Evolutionary conservation across 73 alveolate species (phyloP), one percentile per base, ranked within the genome.

Genomic region (Effrenium voratum): DNA sequence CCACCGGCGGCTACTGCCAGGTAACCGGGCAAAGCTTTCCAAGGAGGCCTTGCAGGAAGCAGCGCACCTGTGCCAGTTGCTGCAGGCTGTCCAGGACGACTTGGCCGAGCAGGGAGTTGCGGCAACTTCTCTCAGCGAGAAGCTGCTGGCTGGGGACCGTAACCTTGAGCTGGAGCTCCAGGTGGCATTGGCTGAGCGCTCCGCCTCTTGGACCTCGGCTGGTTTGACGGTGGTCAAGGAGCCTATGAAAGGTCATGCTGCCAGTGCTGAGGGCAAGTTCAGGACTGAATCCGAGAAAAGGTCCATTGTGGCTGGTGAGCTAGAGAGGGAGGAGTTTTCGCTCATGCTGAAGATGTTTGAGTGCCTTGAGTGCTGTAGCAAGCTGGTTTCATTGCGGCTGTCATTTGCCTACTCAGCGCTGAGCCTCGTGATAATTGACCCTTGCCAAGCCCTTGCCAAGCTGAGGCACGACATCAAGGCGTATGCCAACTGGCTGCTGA

Each of bases 401-500:
- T n/a, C n/a, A n/a, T n/a, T n/a, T n/a, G n/a, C n/a, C n/a, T n/a
- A n/a, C n/a, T n/a, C n/a, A n/a, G n/a, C n/a, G n/a, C n/a, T n/a
- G n/a, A n/a, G n/a, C n/a, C n/a, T n/a, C n/a, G n/a, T n/a, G n/a
- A n/a, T n/a, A n/a, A n/a, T n/a, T n/a, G n/a, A n/a, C n/a, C n/a
- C n/a, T 26, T 72, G 46, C 34, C 83, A 26, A 6, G 5, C 44
- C 45, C 46, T 72, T n/a, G n/a, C n/a, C 83, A 72, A n/a, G 83
- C 5, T 49, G 34, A 76, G 91, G 66, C 91, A 80, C 45, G 91
- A 80, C 47, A 8, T 80, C 47, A 43, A 45, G 70, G 70, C 91
- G 46, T 80, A 45, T 70, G 70, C 6, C 47, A 30, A 2, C 34
- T 80, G 91, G 91, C 2, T 1, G 22, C 3, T 45, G 40, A 19